These are phyloP conservation scores for Fusarium illudens DNA, from an alignment of 2,329 filamentous ascomycete species.

Conservation along the genomic window DNA sequence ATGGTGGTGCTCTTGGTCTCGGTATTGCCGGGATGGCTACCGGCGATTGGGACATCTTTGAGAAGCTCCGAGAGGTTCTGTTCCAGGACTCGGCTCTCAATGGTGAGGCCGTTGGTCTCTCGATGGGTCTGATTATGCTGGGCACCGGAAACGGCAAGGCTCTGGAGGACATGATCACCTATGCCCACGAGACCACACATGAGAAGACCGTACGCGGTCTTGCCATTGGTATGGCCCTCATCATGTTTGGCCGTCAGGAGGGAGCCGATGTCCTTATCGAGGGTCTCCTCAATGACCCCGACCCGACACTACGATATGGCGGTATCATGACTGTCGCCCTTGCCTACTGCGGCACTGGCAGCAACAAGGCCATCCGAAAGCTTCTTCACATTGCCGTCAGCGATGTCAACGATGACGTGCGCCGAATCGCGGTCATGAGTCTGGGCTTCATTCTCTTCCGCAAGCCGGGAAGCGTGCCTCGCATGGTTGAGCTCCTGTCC, in stretches of 20 bases:
- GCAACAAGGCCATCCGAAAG: constrained; percentile 98
- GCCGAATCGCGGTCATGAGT: constrained; percentile 95
- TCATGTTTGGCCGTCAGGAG: constrained; percentile 98
- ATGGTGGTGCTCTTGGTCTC: constrained; percentile 92
- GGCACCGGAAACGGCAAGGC: constrained; percentile 96
- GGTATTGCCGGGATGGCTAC: constrained; percentile 98
- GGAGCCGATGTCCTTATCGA: constrained; percentile 94
- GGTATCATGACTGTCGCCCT: constrained; percentile 99
- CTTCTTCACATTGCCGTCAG: constrained; percentile 95
- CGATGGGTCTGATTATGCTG: constrained; percentile 98
- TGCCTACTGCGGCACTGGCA: constrained; percentile 95
- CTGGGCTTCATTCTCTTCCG: constrained; percentile 98
- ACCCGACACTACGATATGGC: constrained; percentile 92
- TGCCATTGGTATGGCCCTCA: constrained; percentile 94
- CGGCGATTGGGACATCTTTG: constrained; percentile 88
- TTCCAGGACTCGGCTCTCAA: constrained; percentile 96
- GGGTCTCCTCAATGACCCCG: constrained; percentile 89
- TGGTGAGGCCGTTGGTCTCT: constrained; percentile 92
- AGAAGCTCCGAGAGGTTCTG: constrained; percentile 86
- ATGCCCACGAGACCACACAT: constrained; percentile 96
- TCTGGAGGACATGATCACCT: constrained; percentile 95
- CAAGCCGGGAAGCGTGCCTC: constrained; percentile 94
- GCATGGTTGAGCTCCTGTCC: constrained; percentile 97
- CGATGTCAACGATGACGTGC: constrained; percentile 97
- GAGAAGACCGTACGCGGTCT: constrained; percentile 98